These are phyloP conservation scores for Colletotrichum orbiculare DNA, from an alignment of 2,329 filamentous ascomycete genomes.

Conservation along the genomic window DNA sequence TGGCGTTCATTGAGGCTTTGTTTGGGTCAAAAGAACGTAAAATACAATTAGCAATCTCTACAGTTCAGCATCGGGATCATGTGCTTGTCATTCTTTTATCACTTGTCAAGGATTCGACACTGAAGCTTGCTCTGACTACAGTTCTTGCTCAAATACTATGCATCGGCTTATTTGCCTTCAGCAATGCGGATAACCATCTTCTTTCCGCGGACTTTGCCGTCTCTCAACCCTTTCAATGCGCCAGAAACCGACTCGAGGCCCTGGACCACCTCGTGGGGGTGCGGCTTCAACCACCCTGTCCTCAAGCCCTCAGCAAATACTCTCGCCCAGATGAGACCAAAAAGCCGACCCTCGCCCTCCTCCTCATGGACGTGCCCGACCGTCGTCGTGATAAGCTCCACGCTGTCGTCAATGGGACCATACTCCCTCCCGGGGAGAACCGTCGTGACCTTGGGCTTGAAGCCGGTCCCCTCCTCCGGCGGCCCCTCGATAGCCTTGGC, in stretches of 20 bases:
- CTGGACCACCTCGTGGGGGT: slow-evolving; percentile 36
- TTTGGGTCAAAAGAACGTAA: too few species aligned
- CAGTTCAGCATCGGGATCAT: too few species aligned
- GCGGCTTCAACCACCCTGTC: slow-evolving; percentile 37
- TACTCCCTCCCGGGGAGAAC: slow-evolving; percentile 33
- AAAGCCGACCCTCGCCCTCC: slow-evolving; percentile 27
- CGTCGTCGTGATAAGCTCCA: slow-evolving; percentile 23
- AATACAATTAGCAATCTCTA: too few species aligned
- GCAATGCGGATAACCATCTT: slow-evolving; percentile 38
- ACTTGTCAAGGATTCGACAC: too few species aligned
- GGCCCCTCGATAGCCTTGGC: slow-evolving; percentile 33
- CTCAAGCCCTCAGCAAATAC: slow-evolving; percentile 34
- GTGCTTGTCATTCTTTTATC: too few species aligned
- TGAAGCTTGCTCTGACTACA: neutral
- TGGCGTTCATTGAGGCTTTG: too few species aligned
- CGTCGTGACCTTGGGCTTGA: slow-evolving; percentile 35
- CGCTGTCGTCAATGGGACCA: slow-evolving; percentile 25
- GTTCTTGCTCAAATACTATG: neutral
- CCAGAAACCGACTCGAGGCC: slow-evolving; percentile 30
- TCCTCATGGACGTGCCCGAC: slow-evolving; percentile 36
- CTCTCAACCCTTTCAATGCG: slow-evolving; percentile 31
- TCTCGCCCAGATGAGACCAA: slow-evolving; percentile 33
- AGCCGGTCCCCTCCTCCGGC: slow-evolving; percentile 27
- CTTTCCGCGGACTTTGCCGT: slow-evolving; percentile 36
- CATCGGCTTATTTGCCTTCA: slow-evolving; percentile 19